Conservation (phyloP, 768 basidiomycete species). For the Chlorophyllum brunneum region DNA sequence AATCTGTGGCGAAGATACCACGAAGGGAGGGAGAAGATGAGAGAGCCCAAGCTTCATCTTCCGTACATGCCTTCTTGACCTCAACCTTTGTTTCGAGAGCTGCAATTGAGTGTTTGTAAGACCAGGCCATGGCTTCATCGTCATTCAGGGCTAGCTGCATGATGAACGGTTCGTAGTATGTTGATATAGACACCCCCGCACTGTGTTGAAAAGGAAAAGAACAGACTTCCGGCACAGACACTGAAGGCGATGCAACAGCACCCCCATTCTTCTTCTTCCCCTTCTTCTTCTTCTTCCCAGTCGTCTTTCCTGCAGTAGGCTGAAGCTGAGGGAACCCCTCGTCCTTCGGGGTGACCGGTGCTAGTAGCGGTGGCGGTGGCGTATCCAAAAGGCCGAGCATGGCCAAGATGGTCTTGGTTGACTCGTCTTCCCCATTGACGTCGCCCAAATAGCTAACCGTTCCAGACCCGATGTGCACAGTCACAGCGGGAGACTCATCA, state of each 20-base stretch:
- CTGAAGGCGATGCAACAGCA: neutral
- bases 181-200: neutral
- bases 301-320: neutral
- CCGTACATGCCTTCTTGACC: slow-evolving; percentile 15
- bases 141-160: slow-evolving; percentile 15
- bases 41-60: slow-evolving; percentile 18
- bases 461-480: slow-evolving; percentile 28
- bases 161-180: slow-evolving; percentile 11
- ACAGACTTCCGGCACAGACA: neutral
- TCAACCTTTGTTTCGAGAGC: slow-evolving; percentile 16
- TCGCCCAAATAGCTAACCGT: slow-evolving; percentile 38
- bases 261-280: neutral
- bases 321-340: neutral
- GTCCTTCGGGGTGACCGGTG: neutral
- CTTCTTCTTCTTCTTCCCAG: neutral
- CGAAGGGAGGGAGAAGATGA: slow-evolving; percentile 22
- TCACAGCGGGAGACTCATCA: slow-evolving; percentile 28
- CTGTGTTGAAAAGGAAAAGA: neutral
- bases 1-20: slow-evolving; percentile 28
- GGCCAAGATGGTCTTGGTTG: slow-evolving; percentile 31
- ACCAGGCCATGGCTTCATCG: slow-evolving; percentile 3
- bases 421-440: slow-evolving; percentile 34
- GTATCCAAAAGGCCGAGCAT: slow-evolving; percentile 33
- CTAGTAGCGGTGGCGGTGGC: slow-evolving; percentile 1
- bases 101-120: slow-evolving; percentile 13